Evolutionary conservation across 169 alveolate genomes (phyloP), one percentile per base, ranked within the genome.

Genomic region (Cryptosporidium andersoni): DNA sequence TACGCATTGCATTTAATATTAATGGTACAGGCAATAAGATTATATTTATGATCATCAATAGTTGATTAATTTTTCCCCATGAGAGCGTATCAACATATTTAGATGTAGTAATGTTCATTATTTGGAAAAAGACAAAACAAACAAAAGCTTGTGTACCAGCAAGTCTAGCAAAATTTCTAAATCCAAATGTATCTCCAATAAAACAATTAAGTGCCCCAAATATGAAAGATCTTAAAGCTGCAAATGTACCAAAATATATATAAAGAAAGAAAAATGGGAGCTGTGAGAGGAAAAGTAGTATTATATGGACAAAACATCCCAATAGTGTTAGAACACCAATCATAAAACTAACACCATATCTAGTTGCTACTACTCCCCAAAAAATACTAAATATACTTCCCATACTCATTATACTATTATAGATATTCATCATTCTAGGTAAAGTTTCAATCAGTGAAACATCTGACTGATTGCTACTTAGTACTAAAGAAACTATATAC

Each of bases 151-250:
- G 85, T 48, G 48, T 74, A 25, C 85, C 85, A 9, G 85, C 85
- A 39, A 74, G 64, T 60, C 85, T 74, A 37, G 85, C 85, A 12
- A 74, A 74, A 37, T 74, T 74, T 1, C 64, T 58, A 58, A 74
- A 74, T 1, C 85, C 85, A 58, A 74, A 74, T 43, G 85, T 74
- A 60, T 74, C 85, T 1, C 85, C 85, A 74, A 74, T 74, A 43
- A 74, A 74, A 51, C 85, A 74, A 48, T 74, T 74, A n/a, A 74
- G 48, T 36, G 85, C 55, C 11, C 85, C 85, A 45, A 74, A 74
- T 8, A 74, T 74, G 34, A 74, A 74, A 3, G 85, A 74, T 58
- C 85, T 74, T 4, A 74, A 9, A 12, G 68, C 67, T 9, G 85
- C 55, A 74, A 74, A 74, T 74, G 85, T 60, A n/a, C 74, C 56